Evolutionary conservation across 2,329 filamentous ascomycete genomes (phyloP).

Genomic region (Cryphonectria nitschkei): DNA sequence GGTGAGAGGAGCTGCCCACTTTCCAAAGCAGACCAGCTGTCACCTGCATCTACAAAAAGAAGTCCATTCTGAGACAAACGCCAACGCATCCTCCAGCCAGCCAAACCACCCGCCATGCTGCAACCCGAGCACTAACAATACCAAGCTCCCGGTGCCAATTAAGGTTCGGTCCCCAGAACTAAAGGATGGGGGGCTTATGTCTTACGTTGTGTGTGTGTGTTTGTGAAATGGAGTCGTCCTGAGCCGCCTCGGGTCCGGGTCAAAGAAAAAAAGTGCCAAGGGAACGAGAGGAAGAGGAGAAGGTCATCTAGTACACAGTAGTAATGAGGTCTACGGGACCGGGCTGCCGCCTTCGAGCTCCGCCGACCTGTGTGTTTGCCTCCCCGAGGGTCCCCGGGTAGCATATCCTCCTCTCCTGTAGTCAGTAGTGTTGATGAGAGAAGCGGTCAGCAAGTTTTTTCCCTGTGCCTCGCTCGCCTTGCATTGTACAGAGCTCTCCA

Average conservation of each 20-base stretch:
- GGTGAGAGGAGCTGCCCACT: background rate
- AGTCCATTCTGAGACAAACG: slow-evolving; percentile 5
- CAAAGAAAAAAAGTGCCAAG: background rate
- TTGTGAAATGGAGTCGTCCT: slow-evolving; percentile 1
- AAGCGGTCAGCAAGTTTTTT: slow-evolving; percentile 21
- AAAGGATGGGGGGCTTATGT: background rate
- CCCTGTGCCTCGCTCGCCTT: slow-evolving; percentile 16
- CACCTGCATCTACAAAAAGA: slow-evolving; percentile 15
- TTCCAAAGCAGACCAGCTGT: background rate
- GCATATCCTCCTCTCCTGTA: background rate
- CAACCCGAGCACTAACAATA: background rate
- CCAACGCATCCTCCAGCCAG: background rate
- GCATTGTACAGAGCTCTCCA: slow-evolving; percentile 5
- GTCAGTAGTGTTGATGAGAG: background rate
- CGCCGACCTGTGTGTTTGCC: slow-evolving; percentile 9
- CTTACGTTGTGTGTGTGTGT: background rate
- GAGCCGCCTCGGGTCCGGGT: slow-evolving; percentile 4
- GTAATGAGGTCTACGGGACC: background rate
- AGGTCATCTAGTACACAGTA: background rate
- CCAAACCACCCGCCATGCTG: background rate
- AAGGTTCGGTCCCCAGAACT: slow-evolving; percentile 6
- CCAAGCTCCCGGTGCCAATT: background rate
- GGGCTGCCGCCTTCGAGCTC: slow-evolving; percentile 15
- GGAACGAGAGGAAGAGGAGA: background rate
- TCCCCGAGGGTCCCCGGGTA: background rate